Conservation (phyloP, 495 filamentous ascomycete genomes). For the Clavariopsis aquatica region DNA sequence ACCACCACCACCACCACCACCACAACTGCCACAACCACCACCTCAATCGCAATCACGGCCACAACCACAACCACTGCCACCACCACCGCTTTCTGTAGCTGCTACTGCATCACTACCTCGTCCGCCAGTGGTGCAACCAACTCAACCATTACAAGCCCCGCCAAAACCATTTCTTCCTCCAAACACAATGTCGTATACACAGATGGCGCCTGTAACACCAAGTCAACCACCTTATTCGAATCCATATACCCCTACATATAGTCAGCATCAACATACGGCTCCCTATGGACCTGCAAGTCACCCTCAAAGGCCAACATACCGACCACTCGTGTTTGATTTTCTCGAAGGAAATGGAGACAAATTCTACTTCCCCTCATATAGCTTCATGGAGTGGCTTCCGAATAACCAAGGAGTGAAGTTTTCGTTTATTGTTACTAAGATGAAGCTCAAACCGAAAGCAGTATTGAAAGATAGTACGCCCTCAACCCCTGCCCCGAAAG, state of each 20-base stretch:
- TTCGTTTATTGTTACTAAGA: slow-evolving; percentile 67
- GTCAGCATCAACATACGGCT: slow-evolving; percentile 17
- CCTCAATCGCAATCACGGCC: too few relatives aligned
- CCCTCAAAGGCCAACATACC: slow-evolving; percentile 59
- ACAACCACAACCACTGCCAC: slow-evolving; percentile 15
- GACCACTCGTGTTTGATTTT: slow-evolving; percentile 83
- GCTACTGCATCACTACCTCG: slow-evolving; percentile 9
- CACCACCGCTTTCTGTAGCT: slow-evolving; percentile 6
- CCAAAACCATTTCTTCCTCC: slow-evolving; percentile 23
- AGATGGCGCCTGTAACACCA: slow-evolving; percentile 12
- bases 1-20: too few relatives aligned
- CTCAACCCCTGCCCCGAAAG: slow-evolving; percentile 1
- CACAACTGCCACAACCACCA: too few relatives aligned
- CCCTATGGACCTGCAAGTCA: slow-evolving; percentile 18
- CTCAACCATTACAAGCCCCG: slow-evolving; percentile 2
- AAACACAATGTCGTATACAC: not conserved
- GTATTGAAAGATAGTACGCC: not conserved
- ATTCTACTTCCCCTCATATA: slow-evolving; percentile 84
- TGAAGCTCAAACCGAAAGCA: slow-evolving; percentile 50
- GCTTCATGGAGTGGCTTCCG: slow-evolving; percentile 71
- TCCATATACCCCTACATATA: slow-evolving; percentile 11
- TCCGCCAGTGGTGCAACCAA: slow-evolving; percentile 7
- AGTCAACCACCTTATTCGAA: slow-evolving; percentile 27
- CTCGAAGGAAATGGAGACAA: slow-evolving; percentile 74
- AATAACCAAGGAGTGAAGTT: slow-evolving; percentile 54